These are phyloP conservation scores for Coemansia sp. DNA, from an alignment of 192 early-diverging fungal genomes.

Conservation along the genomic window DNA sequence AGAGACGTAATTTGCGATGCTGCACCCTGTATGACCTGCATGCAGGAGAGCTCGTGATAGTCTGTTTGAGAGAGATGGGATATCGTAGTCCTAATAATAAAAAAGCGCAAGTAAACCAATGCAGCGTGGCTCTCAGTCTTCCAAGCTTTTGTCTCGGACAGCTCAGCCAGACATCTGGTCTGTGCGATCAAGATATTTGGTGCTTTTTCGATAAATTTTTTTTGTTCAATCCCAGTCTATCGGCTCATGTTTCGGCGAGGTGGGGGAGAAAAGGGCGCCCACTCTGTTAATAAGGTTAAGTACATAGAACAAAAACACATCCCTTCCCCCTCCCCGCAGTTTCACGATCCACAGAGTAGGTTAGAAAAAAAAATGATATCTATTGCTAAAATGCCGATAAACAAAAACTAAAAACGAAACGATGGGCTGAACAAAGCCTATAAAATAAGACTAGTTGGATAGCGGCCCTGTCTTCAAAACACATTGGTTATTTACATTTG, in stretches of 20 bases:
- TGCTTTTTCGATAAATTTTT: neutral
- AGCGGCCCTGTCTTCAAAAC: neutral
- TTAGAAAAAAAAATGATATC: neutral
- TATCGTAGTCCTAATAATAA: neutral
- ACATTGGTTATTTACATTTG: neutral
- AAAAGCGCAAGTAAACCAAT: neutral
- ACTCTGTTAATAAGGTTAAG: neutral
- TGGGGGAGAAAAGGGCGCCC: neutral
- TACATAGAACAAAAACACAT: neutral
- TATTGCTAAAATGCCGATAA: neutral
- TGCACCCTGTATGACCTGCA: neutral
- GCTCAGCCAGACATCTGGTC: neutral
- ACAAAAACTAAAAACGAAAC: neutral
- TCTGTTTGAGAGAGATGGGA: neutral
- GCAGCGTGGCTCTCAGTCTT: neutral
- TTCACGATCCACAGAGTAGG: neutral
- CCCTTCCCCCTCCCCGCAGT: neutral
- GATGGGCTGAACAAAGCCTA: neutral
- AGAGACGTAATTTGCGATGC: conserved; percentile 1
- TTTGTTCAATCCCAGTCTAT: neutral
- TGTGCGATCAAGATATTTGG: neutral
- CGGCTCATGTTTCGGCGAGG: neutral
- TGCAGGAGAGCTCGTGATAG: neutral
- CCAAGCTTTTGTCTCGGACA: neutral
- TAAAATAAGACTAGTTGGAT: neutral